phyloP scores from a whole-genome alignment of 2,329 filamentous ascomycete species.

The Colletotrichum plurivorum region DNA sequence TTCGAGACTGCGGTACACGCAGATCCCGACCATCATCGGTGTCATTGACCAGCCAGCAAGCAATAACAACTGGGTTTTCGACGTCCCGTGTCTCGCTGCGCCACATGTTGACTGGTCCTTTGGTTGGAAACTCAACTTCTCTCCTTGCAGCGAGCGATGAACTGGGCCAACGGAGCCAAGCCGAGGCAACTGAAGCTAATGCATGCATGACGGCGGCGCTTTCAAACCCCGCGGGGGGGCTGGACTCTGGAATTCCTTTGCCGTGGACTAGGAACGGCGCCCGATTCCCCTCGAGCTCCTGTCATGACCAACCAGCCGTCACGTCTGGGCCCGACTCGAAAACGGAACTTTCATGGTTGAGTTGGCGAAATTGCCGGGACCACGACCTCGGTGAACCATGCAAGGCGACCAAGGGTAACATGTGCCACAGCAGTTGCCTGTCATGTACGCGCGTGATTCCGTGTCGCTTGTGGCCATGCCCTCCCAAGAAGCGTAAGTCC shows the following conservation, averaged over 20 bases:
- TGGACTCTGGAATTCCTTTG: background rate
- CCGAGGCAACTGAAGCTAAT: background rate
- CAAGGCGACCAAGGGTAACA: constrained; percentile 1
- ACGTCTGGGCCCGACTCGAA: too few species aligned
- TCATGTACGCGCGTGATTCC: constrained; percentile 17
- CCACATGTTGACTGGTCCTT: constrained; percentile 3
- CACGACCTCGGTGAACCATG: background rate
- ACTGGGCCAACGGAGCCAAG: constrained; percentile 4
- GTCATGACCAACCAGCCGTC: too few species aligned
- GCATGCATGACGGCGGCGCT: constrained; percentile 8
- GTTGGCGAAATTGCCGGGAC: background rate
- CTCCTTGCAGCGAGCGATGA: constrained; percentile 13
- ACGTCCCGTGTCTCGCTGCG: constrained; percentile 22
- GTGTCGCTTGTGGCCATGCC: constrained; percentile 23
- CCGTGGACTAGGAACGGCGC: background rate
- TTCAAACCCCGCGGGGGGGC: background rate
- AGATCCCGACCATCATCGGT: constrained; percentile 9
- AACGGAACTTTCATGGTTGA: background rate
- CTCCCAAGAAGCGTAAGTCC: constrained; percentile 2
- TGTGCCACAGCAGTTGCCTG: constrained; percentile 6
- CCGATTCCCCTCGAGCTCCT: too few species aligned
- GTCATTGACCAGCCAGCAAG: constrained; percentile 13
- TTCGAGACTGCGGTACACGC: constrained; percentile 8
- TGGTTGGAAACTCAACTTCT: background rate
- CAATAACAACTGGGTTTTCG: background rate